Base-by-base conservation (phyloP, 2,329 filamentous ascomycete species). In the Whalleya microplaca region DNA sequence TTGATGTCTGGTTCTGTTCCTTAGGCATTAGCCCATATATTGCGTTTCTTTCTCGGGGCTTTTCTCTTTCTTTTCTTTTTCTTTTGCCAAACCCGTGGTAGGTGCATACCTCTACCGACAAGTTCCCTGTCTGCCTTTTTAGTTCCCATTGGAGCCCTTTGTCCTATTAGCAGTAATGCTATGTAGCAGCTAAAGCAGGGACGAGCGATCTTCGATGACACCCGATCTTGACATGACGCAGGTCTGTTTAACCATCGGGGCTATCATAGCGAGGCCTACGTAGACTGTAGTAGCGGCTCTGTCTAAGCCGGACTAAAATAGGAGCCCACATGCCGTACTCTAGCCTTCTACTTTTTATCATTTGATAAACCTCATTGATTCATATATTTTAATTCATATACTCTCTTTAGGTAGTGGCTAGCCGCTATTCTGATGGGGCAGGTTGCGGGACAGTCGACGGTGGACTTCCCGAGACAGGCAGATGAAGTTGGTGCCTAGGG, bases 181-280 rank as follows among this genome's bases (percentile, higher is more conserved):
- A 29, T 12, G 5, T 29, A 16, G 32, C 32, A 37, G 32, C 32
- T 37, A 12, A 37, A 16, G 32, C 32, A 37, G 9, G 32, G 14
- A 7, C 32, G 3, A 16, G 32, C 14, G 32, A 37, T 37, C 32
- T 16, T 51, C 45, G 45, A 58, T 48, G 45, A 37, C 32, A 45
- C 23, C 55, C 61, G 61, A 63, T 63, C 43, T 32, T 14, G 48
- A 47, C 32, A 29, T n/a, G 46, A 40, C 7, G 12, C 40, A 20
- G 42, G 23, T 52, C 43, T 21, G 55, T 55, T 51, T 53, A 45
- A 43, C 20, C 42, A 63, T 63, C 61, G 61, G 56, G 55, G 58
- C 61, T 61, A 60, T 16, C 40, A 20, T 29, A 44, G 10, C 14
- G n/a, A n/a, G n/a, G n/a, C n/a, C n/a, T n/a, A n/a, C n/a, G n/a